Base-by-base conservation (phyloP, 2,329 filamentous ascomycete species). In the Talaromyces sp. region DNA sequence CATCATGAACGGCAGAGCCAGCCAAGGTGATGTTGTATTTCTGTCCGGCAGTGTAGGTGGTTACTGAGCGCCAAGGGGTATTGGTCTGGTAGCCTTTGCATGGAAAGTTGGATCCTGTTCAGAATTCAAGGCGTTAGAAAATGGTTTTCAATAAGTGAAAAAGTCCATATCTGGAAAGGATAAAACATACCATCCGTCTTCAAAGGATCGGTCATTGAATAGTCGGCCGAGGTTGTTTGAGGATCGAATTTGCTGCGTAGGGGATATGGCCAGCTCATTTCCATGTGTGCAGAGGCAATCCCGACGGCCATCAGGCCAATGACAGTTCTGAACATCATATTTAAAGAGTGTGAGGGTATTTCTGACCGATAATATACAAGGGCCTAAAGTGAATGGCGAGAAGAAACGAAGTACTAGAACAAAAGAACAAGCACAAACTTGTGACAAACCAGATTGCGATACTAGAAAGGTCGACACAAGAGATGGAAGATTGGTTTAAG, bases 121-220 rank as follows among this genome's bases (percentile, higher is more conserved):
- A 33, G 33, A 18, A 18, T 52, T 52, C 28, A 33, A 3, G n/a
- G 5, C 4, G 33, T 28, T 11, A 42, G 21, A 39, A 33, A 54
- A n/a, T n/a, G 23, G 8, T 33, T 42, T 16, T 3, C 37, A n/a
- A 23, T 9, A 6, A 40, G 3, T 18, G 11, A 6, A 16, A 35
- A 25, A 11, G n/a, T n/a, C 16, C 18, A 28, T 28, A 5, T 40
- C n/a, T 23, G 23, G 57, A 23, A 21, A 33, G 4, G 33, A n/a
- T 2, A 6, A 16, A 21, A 58, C n/a, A n/a, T 28, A 64, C 62
- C 62, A 42, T 64, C 62, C 3, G 58, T 25, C 28, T 60, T 33
- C 18, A 95, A 82, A 2, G 91, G 91, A 14, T 82, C 81, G 33
- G 86, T 90, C 79, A 91, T 91, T 69, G 83, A 84, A 79, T 89